Evolutionary conservation across 2,329 filamentous ascomycete species (phyloP).

Genomic region (Colletotrichum brevisporum): DNA sequence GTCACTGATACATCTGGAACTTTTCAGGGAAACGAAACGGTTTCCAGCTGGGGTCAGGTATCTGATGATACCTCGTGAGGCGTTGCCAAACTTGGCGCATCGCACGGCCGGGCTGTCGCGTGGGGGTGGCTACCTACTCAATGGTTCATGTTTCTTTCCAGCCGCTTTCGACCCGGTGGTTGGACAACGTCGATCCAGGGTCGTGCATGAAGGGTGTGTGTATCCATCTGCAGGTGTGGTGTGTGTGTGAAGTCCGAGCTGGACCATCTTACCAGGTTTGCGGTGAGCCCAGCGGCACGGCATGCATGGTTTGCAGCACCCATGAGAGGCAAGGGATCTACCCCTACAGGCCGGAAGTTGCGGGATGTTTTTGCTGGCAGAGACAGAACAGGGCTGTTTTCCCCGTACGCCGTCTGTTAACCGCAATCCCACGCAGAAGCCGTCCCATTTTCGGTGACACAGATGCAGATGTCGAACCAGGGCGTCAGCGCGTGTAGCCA

Average conservation of each 20-base stretch:
- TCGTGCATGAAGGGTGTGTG: too few relatives aligned
- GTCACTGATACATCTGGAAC: background rate
- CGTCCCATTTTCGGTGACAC: too few relatives aligned
- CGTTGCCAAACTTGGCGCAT: slow-evolving; percentile 29
- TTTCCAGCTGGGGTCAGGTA: background rate
- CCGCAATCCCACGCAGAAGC: too few relatives aligned
- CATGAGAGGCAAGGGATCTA: background rate
- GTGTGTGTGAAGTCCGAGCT: slow-evolving; percentile 4
- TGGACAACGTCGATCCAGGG: slow-evolving; percentile 1
- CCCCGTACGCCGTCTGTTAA: background rate
- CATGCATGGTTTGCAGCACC: background rate
- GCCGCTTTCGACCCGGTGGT: slow-evolving; percentile 24
- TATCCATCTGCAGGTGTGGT: background rate
- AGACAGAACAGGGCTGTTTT: background rate
- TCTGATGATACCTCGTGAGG: slow-evolving; percentile 18
- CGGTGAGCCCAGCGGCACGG: background rate
- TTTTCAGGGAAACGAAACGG: background rate
- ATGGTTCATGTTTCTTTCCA: background rate
- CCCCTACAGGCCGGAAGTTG: background rate
- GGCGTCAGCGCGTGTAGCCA: too few relatives aligned
- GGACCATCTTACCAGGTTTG: background rate
- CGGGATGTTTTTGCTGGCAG: background rate
- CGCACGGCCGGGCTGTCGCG: slow-evolving; percentile 22
- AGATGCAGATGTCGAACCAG: too few relatives aligned
- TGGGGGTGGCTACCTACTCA: slow-evolving; percentile 24